Conservation (phyloP, 176 grass and related monocot species). For the Calamus simplicifolius region DNA sequence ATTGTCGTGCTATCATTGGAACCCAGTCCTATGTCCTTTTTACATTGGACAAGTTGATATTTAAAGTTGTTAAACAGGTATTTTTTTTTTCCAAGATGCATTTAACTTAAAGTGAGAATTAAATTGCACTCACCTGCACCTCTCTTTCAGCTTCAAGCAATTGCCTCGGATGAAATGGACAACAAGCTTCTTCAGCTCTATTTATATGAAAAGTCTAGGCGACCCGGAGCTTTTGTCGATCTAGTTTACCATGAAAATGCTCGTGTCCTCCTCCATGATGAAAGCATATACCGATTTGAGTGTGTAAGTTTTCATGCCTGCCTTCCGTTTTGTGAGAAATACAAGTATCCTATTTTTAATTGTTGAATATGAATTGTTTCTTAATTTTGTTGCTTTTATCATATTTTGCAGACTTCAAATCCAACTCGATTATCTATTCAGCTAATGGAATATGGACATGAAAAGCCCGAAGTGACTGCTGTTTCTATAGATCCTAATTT, state of each 20-base stretch:
- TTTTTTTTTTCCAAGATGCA: conserved; percentile 2
- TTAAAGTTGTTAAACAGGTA: conserved; percentile 63
- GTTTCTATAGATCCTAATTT: conserved; percentile 49
- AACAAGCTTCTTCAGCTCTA: conserved; percentile 62
- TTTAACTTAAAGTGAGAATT: too few relatives aligned
- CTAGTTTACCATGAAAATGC: conserved; percentile 69
- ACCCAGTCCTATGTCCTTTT: conserved; percentile 62
- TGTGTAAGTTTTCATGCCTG: conserved; percentile 27
- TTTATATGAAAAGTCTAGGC: conserved; percentile 54
- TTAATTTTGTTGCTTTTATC: not conserved
- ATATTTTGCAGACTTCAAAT: conserved; percentile 29
- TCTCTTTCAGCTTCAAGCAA: conserved; percentile 54
- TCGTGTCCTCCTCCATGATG: conserved; percentile 44
- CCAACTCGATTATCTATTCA: conserved; percentile 36
- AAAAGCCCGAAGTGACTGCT: conserved; percentile 48
- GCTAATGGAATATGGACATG: conserved; percentile 56
- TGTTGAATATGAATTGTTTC: too few relatives aligned
- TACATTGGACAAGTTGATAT: conserved; percentile 70
- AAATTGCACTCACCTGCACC: not conserved
- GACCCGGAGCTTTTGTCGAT: conserved; percentile 35
- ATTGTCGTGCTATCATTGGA: conserved; percentile 42
- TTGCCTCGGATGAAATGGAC: conserved; percentile 50
- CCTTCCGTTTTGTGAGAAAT: not conserved
- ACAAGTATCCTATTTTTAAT: too few relatives aligned
- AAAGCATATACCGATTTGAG: conserved; percentile 54